Evolutionary conservation across 2,329 filamentous ascomycete species (phyloP).

Genomic region (Talaromyces funiculosus): DNA sequence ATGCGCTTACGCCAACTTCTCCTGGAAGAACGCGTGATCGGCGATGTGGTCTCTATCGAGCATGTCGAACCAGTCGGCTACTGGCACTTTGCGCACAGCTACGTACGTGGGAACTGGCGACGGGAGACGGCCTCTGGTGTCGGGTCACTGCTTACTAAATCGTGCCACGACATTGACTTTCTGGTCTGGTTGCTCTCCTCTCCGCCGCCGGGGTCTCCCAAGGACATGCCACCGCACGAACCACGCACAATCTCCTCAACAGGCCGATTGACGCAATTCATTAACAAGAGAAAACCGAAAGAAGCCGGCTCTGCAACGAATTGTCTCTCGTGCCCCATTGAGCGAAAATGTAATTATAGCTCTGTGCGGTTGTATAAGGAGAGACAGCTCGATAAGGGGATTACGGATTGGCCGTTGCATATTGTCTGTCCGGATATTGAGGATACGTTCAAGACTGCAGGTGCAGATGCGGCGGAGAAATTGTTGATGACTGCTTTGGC

Average conservation of each 20-base stretch:
- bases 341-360: constrained; percentile 74
- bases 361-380: constrained; percentile 78
- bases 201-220: constrained; percentile 46
- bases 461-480: constrained; percentile 46
- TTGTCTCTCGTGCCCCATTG: constrained; percentile 72
- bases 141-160: constrained; percentile 81
- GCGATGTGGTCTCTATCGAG: constrained; percentile 77
- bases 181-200: constrained; percentile 85
- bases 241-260: constrained; percentile 70
- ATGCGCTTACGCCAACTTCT: constrained; percentile 74
- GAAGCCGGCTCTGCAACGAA: constrained; percentile 75
- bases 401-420: constrained; percentile 73
- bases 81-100: constrained; percentile 92
- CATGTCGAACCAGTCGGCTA: constrained; percentile 93
- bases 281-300: constrained; percentile 66
- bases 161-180: constrained; percentile 92
- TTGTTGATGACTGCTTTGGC: constrained; percentile 45
- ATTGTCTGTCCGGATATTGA: constrained; percentile 93
- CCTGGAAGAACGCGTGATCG: constrained; percentile 68
- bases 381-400: constrained; percentile 59
- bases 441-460: constrained; percentile 52
- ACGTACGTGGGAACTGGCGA: constrained; percentile 90
- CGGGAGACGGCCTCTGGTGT: constrained; percentile 68
- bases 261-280: constrained; percentile 74
- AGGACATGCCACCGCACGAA: constrained; percentile 55